Base-by-base conservation (phyloP, 805 yeast genomes). In the Cyberlindnera petersonii region DNA sequence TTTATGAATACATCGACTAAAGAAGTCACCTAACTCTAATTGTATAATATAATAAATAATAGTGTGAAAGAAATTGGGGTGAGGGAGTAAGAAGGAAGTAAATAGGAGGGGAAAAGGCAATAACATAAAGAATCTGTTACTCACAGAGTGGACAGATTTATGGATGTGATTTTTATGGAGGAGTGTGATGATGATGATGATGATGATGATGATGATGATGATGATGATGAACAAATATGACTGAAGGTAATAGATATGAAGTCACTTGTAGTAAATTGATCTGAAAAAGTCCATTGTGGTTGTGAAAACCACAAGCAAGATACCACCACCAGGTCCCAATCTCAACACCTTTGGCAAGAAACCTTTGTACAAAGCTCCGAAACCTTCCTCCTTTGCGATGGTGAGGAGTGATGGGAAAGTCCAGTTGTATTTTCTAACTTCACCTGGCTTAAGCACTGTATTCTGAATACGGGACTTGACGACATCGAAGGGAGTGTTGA, bases 281-380 rank as follows among this genome's bases (percentile, higher is more conserved):
- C 89, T 77, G 74, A 93, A 93, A 70, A 87, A 86, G 61, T 89
- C 96, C 94, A 89, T 88, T 48, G 89, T 79, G 18, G 87, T 72
- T 31, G 96, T 87, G 74, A 88, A 93, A n/a, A 93, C 98, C 34
- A 93, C 98, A 61, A 93, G 74, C 58, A 93, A 70, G 52, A 93
- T 88, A 71, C 99, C 99, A 63, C 99, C 99, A 59, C 99, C 99
- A 45, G 99, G 98, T 33, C 98, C 98, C 51, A 93, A 74, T 75
- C 99, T 82, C 59, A 93, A 72, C 10, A 93, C 97, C 72, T 93
- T 93, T 52, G 99, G 99, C 48, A 89, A 61, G 76, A 93, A 91
- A 28, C 98, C 98, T 69, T 89, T 91, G 67, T 89, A 91, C 43
- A 93, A 74, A 7, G 98, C 96, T 34, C 67, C 70, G 54, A 87